These are phyloP conservation scores for Diplocarpon mali DNA, from an alignment of 2,329 filamentous ascomycete species.

Conservation along the genomic window DNA sequence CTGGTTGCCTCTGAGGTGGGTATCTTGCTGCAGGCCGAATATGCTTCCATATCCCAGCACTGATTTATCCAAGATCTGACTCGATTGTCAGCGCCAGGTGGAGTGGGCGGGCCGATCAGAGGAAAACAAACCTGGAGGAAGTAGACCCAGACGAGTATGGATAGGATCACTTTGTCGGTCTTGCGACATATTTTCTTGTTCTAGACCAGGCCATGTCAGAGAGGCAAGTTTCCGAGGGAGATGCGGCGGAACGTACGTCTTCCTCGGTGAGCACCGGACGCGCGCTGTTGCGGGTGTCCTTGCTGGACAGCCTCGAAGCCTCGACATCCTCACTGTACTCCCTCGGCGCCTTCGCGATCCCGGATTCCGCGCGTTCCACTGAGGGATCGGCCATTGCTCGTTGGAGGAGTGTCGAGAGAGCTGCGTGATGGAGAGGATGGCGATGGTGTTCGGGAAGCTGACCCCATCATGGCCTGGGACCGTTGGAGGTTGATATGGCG, in stretches of 20 bases:
- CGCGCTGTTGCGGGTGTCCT: constrained; percentile 3
- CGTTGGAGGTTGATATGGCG: too few relatives aligned
- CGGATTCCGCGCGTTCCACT: neutral
- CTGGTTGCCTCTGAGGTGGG: constrained; percentile 39
- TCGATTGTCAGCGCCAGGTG: constrained; percentile 4
- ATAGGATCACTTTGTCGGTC: constrained; percentile 48
- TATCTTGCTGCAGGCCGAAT: constrained; percentile 45
- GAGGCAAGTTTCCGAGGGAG: neutral
- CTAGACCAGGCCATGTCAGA: constrained; percentile 21
- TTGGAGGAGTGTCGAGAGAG: too few relatives aligned
- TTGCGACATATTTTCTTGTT: constrained; percentile 47
- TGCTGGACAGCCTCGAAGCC: constrained; percentile 9
- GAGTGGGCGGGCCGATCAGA: neutral
- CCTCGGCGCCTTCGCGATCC: constrained; percentile 5
- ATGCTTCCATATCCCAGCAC: constrained; percentile 46
- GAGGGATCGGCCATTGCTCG: neutral
- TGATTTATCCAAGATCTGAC: constrained; percentile 37
- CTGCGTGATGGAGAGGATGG: too few relatives aligned
- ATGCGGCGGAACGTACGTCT: constrained; percentile 11
- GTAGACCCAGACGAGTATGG: constrained; percentile 45
- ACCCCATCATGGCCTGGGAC: too few relatives aligned
- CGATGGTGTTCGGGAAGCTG: too few relatives aligned
- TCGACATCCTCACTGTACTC: constrained; percentile 10
- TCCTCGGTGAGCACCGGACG: constrained; percentile 15
- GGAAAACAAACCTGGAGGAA: constrained; percentile 35